Percentiles rank a stretch among this genome's conserved stretches.
Evolutionary conservation across 331 rosid species (phyloP).

Genomic region (Spiraea crenata): DNA sequence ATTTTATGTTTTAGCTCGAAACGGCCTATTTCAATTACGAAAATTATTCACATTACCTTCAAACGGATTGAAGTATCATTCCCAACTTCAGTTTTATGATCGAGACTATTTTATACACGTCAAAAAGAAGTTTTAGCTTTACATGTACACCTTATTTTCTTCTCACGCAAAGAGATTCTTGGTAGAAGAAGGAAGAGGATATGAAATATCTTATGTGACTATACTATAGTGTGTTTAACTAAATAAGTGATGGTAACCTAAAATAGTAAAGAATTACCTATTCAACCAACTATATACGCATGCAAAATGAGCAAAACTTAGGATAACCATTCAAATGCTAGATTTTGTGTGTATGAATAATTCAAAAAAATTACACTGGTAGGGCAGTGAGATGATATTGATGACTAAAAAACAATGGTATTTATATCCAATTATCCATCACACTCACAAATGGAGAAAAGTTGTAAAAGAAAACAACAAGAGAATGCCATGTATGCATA

Average conservation of each 20-base stretch:
- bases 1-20: no score
- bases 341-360: not conserved
- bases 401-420: slow-evolving; percentile 1
- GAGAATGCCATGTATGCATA: slow-evolving; percentile 33
- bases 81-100: no score
- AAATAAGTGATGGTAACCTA: not conserved
- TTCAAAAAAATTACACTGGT: not conserved
- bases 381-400: slow-evolving; percentile 18
- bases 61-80: no score
- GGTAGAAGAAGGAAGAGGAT: no score
- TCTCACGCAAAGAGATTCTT: no score
- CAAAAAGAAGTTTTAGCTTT: no score
- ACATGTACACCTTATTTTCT: no score
- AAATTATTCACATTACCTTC: no score
- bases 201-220: no score
- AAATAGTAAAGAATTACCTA: not conserved
- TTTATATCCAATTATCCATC: slow-evolving; percentile 22
- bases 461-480: slow-evolving; percentile 4
- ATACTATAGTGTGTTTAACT: not conserved
- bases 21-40: no score
- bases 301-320: slow-evolving; percentile 24
- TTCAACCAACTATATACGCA: not conserved
- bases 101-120: no score
- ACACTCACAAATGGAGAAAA: slow-evolving; percentile 11
- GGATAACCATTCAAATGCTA: slow-evolving; percentile 35